Evolutionary conservation across 305 asterid species (phyloP).

Genomic region (Vinca major): DNA sequence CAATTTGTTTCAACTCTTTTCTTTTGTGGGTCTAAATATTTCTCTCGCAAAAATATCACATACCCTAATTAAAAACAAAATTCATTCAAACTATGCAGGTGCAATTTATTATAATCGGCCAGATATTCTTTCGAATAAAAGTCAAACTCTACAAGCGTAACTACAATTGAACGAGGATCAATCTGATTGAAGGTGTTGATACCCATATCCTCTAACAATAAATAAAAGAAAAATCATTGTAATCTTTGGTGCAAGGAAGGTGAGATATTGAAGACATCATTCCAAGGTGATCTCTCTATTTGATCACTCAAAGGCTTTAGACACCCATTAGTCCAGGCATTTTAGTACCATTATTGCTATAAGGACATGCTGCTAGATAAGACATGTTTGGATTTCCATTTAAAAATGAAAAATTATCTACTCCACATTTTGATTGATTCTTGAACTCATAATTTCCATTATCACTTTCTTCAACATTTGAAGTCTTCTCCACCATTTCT

Average conservation of each 20-base stretch:
- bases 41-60: no score
- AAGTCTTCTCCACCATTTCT: conserved; percentile 50
- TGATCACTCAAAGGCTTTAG: conserved; percentile 17
- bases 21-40: no score
- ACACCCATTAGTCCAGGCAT: conserved; percentile 18
- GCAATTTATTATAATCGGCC: no score
- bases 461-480: conserved; percentile 16
- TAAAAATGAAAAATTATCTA: conserved; percentile 14
- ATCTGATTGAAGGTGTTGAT: no score
- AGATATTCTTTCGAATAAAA: no score
- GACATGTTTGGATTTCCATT: conserved; percentile 13
- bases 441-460: conserved; percentile 4
- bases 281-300: conserved; percentile 23
- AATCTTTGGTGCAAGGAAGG: background rate
- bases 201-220: background rate
- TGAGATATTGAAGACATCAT: conserved; percentile 12
- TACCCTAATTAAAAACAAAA: no score
- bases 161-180: no score
- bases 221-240: background rate
- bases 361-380: conserved; percentile 1
- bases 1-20: no score
- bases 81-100: no score
- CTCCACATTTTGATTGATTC: background rate
- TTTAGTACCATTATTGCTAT: conserved; percentile 9
- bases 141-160: no score